Evolutionary conservation across 2,329 filamentous ascomycete species (phyloP), one percentile per base, ranked within the genome.

Genomic region (Triangularia setosa): DNA sequence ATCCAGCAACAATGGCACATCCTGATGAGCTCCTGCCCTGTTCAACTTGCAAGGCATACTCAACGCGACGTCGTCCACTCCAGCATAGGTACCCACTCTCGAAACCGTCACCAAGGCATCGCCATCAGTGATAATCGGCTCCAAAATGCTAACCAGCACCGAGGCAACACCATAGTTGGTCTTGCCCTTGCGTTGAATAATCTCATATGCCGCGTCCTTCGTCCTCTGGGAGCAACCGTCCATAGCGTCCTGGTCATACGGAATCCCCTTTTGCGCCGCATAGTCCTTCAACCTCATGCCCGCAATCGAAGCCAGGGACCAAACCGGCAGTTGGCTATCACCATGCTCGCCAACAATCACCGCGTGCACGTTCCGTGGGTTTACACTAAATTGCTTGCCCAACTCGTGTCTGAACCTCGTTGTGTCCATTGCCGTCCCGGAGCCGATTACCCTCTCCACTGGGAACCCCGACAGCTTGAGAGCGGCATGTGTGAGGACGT

Each of bases 291-390:
- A 65, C 14, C 72, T 68, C 72, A 73, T 73, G 24, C 73, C 73
- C 1, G 67, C 69, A 60, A 75, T 74, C 55, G 67, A 72, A 16
- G 72, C 73, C 1, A 73, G 71, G 28, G 73, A 75, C 73, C 73
- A 75, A 7, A 71, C 72, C 11, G 73, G 71, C 35, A 74, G 67
- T 70, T 75, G 73, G 54, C 70, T 72, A 65, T 75, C 73, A 48
- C 73, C 73, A 58, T 75, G 73, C 70, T 75, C 73, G 60, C 73
- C 73, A 30, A 75, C 68, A 57, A 75, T 72, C 58, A 73, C 68
- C 60, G 73, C 73, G 66, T 74, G 72, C 60, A 75, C 72, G 59
- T 71, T 73, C 48, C 70, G 70, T 16, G 73, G 73, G 61, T 70
- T 70, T 23, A 75, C 69, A 21, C 69, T 69, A 60, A 69, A 72